Evolutionary conservation across 1,284 basidiomycete species (phyloP), one percentile per base, ranked within the genome.

Genomic region (Xerocomus tenax): DNA sequence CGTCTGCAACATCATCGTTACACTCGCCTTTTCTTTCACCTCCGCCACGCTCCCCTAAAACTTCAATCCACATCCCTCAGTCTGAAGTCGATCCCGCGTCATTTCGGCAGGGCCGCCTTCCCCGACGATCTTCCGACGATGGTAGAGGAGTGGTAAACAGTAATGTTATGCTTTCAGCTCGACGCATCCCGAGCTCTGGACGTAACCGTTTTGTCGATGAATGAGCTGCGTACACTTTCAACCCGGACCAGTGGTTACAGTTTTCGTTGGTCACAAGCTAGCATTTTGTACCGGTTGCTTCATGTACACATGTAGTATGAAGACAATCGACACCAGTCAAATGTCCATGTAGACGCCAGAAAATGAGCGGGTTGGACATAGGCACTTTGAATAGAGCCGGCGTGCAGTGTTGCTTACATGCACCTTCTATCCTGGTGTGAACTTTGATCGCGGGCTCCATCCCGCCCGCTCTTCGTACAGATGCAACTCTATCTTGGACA

Each of bases 401-500:
- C 6, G 26, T 8, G 26, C 26, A 25, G 23, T 32, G 30, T 32
- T 32, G 34, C 16, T 16, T 35, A 21, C 21, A 21, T 21, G 21
- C 21, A 21, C 21, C 21, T 21, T 13, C 29, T 30, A 12, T 5
- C 29, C 3, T 34, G 16, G 34, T 16, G 16, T 16, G 5, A 18
- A 12, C 34, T 18, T 30, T 36, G 16, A 18, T 36, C 32, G n/a
- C 7, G 16, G 16, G 34, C 34, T 18, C 16, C 16, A 18, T 21
- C 13, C 18, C 10, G 21, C 21, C 13, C 13, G 13, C 7, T 35
- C 35, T 30, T 35, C n/a, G 9, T 29, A 25, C 30, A 32, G 26
- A 81, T 90, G 87, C 76, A 87, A 68, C 73, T 90, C 34, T 82
- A 86, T 63, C 74, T 89, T 42, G 73, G 71, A 56, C 79, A 77